These are phyloP conservation scores for Leucocoprinus birnbaumii DNA, from an alignment of 768 basidiomycete species.

Conservation along the genomic window DNA sequence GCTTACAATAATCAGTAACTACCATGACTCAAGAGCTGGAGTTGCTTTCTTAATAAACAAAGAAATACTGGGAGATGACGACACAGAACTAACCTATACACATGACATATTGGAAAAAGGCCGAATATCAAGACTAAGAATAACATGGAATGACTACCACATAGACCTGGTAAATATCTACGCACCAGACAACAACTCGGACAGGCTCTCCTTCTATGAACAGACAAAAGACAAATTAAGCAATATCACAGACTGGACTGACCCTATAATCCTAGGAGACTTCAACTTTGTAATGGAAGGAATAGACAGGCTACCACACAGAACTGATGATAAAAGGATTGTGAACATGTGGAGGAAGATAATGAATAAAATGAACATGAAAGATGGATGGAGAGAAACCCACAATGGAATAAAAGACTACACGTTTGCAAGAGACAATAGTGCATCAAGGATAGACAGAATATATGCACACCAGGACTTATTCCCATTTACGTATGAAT, in stretches of 20 bases:
- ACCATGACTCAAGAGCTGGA: slow-evolving; percentile 19
- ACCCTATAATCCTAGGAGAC: slow-evolving; percentile 35
- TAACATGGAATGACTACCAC: slow-evolving; percentile 15
- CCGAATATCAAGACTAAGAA: slow-evolving; percentile 17
- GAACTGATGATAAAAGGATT: background rate
- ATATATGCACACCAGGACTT: slow-evolving; percentile 25
- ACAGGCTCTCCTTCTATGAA: too few species aligned
- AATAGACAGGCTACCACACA: slow-evolving; percentile 30
- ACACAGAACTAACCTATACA: background rate
- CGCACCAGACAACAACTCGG: too few species aligned
- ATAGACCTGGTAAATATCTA: slow-evolving; percentile 31
- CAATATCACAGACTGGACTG: too few species aligned
- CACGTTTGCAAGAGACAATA: slow-evolving; percentile 22
- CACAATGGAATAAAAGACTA: slow-evolving; percentile 18
- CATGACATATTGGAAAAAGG: slow-evolving; percentile 20
- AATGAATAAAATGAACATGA: slow-evolving; percentile 13
- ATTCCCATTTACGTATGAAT: slow-evolving; percentile 15
- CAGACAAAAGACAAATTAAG: slow-evolving; percentile 9
- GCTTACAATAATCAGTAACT: slow-evolving; percentile 10
- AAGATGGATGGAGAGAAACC: slow-evolving; percentile 29
- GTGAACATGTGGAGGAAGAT: slow-evolving; percentile 17
- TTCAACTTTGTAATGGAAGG: slow-evolving; percentile 38
- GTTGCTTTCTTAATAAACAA: slow-evolving; percentile 33
- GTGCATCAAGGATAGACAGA: slow-evolving; percentile 29
- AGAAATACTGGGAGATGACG: slow-evolving; percentile 13